Base-by-base conservation (phyloP, 2,329 filamentous ascomycete species). In the Cordyceps cateniannulata region DNA sequence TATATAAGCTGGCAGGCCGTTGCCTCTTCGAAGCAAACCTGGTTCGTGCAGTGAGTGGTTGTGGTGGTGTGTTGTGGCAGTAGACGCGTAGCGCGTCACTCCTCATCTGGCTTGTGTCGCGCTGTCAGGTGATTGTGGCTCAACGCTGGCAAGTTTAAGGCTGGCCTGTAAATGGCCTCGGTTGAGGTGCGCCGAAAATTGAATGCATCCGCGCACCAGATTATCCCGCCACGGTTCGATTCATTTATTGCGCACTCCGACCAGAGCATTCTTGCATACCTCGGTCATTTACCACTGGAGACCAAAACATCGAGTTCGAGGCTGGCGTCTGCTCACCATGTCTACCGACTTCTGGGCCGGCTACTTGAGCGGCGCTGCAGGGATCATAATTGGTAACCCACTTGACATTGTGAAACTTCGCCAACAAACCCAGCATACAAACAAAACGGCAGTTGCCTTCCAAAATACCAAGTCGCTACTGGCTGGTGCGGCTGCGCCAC, bases 281-380 rank as follows among this genome's bases (percentile, higher is more conserved):
- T 10, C 42, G 47, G 22, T 29, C 22, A 3, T 22, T 42, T 16
- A 1, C 18, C 5, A 44, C 12, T 14, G 18, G n/a, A 47, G 8
- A 27, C n/a, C 16, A 29, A 47, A n/a, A 12, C 16, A n/a, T 25
- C 10, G 22, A 38, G 24, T 10, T 22, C 22, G n/a, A 48, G 25
- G 38, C 38, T 18, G 38, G 38, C 38, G 1, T 47, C n/a, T 45
- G 25, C 20, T 38, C 27, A 29, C 44, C 14, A 93, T 95, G 90
- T 90, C 90, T 55, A 85, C 91, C 66, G 93, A 96, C 72, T 97
- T 97, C 74, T 96, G 90, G 90, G 90, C 93, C 62, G 92, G 93
- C 69, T 97, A 96, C 74, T 76, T 95, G 63, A 93, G 89, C 70
- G 93, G 93, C 58, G 91, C 89, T 61, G 81, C 88, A 53, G 90